These are phyloP conservation scores for Penicillium sp. DNA, from an alignment of 2,329 filamentous ascomycete species.

Conservation along the genomic window DNA sequence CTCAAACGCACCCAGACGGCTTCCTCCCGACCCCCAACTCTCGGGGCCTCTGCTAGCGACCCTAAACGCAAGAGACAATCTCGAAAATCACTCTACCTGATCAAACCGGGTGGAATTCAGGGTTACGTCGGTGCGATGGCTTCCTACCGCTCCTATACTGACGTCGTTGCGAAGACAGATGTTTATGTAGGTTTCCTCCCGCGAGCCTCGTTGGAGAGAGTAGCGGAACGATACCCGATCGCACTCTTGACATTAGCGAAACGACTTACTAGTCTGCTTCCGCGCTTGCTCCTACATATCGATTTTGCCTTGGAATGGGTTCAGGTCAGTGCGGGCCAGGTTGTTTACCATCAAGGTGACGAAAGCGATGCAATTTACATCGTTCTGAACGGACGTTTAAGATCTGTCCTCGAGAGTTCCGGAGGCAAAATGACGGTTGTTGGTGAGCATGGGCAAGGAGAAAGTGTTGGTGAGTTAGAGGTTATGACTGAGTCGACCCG, in stretches of 20 bases:
- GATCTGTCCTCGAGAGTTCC: constrained; percentile 80
- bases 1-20: constrained; percentile 51
- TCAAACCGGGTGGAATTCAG: constrained; percentile 92
- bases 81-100: constrained; percentile 79
- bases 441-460: constrained; percentile 94
- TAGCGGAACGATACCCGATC: constrained; percentile 90
- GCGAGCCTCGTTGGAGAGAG: constrained; percentile 80
- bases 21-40: constrained; percentile 42
- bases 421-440: constrained; percentile 83
- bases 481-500: constrained; percentile 92
- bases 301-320: constrained; percentile 99
- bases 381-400: constrained; percentile 88
- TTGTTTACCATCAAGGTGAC: constrained; percentile 90
- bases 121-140: constrained; percentile 95
- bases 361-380: constrained; percentile 99
- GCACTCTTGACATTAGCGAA: constrained; percentile 96
- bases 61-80: constrained; percentile 47
- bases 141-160: constrained; percentile 93
- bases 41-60: constrained; percentile 32
- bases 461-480: constrained; percentile 95
- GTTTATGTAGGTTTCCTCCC: constrained; percentile 97
- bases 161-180: constrained; percentile 96
- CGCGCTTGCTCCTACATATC: constrained; percentile 89
- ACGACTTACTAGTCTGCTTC: constrained; percentile 84
- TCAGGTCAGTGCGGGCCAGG: constrained; percentile 91